phyloP scores from a whole-genome alignment of 331 rosid genomes.

The Acacia pycnantha region DNA sequence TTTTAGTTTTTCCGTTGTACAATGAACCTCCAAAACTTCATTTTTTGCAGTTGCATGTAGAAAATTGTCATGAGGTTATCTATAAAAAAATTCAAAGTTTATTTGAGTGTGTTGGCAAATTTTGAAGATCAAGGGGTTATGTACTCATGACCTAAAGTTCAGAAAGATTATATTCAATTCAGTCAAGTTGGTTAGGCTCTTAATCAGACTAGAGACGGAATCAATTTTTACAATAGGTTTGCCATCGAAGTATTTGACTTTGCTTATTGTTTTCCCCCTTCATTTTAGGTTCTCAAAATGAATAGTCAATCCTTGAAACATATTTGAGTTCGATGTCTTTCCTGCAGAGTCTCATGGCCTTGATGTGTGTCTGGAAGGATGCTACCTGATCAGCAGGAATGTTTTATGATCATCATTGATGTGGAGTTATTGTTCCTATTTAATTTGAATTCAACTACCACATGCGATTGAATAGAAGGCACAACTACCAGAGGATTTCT shows the following conservation, averaged over 20 bases:
- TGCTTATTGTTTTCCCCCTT: neutral
- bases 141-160: neutral
- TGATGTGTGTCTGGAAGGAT: slow-evolving; percentile 15
- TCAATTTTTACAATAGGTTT: neutral
- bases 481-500: neutral
- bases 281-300: slow-evolving; percentile 35
- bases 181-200: neutral
- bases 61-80: neutral
- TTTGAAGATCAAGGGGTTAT: neutral
- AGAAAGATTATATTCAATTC: neutral
- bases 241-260: neutral
- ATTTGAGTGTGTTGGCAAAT: neutral
- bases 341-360: neutral
- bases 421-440: neutral
- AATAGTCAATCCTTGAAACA: neutral
- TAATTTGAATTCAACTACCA: neutral
- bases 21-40: neutral
- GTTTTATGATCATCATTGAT: neutral
- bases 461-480: neutral
- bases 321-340: slow-evolving; percentile 17
- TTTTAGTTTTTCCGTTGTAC: neutral
- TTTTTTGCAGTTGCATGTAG: neutral
- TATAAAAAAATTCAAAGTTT: neutral
- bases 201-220: neutral
- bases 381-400: slow-evolving; percentile 27